Base-by-base conservation (phyloP, 768 basidiomycete species). In the Boletales sp. region DNA sequence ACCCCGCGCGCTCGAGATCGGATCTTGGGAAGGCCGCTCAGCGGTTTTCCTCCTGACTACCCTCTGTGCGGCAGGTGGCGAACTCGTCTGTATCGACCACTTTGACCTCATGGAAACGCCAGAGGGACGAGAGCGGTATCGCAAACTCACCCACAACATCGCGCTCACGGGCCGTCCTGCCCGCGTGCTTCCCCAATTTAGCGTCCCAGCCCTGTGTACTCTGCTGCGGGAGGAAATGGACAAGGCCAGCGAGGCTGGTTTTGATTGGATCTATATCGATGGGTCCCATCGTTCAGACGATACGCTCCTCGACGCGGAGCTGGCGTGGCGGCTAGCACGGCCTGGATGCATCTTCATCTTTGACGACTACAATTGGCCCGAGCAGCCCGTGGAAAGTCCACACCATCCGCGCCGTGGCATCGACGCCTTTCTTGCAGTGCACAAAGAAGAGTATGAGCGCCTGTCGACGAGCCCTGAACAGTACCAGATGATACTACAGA, bases 1-100 rank as follows among this genome's bases (percentile, higher is more conserved):
- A 1, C 79, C 82, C 11, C 73, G 80, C 15, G 73, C 67, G 2
- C 74, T 82, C 13, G 82, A 82, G 59, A 78, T 83, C 14, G 80
- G 82, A 8, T 80, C 78, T 15, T 83, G 80, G 79, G 82, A 82
- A 62, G 82, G 80, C n/a, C 74, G 81, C 34, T 83, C 82, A 0
- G 81, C 78, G 19, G 73, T 80, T 21, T 82, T 80, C 64, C 67
- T 81, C 43, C 65, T 79, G 31, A 71, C 60, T n/a, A 70, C 74
- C 29, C 72, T 82, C 40, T 79, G 78, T 61, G 60, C 62, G 11
- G 48, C 61, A 2, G 64, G 62, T n/a, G 75, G 77, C 2, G 73
- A 75, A 42, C 61, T 83, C 15, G 69, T 78, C 34, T 82, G 79
- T 56, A 73, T 82, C 51, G 82, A 82, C 58, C 81, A 82, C 53